Base-by-base conservation (phyloP, 768 basidiomycete genomes). In the Boletus fagicola region DNA sequence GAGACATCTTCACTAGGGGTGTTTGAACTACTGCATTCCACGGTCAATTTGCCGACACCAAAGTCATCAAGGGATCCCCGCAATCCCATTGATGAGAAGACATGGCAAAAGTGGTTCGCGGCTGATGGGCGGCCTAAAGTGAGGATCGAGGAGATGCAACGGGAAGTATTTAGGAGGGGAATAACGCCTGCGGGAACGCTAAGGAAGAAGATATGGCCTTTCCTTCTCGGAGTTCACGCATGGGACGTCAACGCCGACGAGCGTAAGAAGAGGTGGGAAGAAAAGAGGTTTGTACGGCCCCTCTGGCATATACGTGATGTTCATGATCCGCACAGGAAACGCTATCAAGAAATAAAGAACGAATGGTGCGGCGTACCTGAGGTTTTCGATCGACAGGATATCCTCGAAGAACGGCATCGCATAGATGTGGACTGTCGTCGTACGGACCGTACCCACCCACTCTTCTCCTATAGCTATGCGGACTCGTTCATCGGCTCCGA, bases 381-480 rank as follows among this genome's bases (percentile, higher is more conserved):
- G 61, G 86, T 92, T 11, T 93, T 89, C 68, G 87, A 88, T 65
- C 82, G 87, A 49, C 81, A 83, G 57, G 90, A 92, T 66, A 81
- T 91, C 51, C 71, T 91, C 33, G 96, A 99, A 74, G 92, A 94
- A 69, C 84, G 90, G n/a, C 92, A 94, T 73, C 84, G 92, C 26
- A 93, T 94, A 64, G 92, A 98, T 66, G 97, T 99, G 55, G 97
- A 98, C 68, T 98, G 97, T 66, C 87, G 95, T 56, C 83, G 97
- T 28, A 99, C 97, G 22, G 97, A 99, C 72, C 82, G 97, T 38
- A 88, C 81, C n/a, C 96, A 98, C 63, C 86, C 92, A 6, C 79
- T 98, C 53, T 98, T 97, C 66, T 83, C 87, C 3, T 77, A 75
- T 26, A 73, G 76, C 70, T 63, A 74, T 28, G 57, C 73, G 28